Conservation (phyloP, 1,284 basidiomycete species). For the Apiotrichum brassicae region DNA sequence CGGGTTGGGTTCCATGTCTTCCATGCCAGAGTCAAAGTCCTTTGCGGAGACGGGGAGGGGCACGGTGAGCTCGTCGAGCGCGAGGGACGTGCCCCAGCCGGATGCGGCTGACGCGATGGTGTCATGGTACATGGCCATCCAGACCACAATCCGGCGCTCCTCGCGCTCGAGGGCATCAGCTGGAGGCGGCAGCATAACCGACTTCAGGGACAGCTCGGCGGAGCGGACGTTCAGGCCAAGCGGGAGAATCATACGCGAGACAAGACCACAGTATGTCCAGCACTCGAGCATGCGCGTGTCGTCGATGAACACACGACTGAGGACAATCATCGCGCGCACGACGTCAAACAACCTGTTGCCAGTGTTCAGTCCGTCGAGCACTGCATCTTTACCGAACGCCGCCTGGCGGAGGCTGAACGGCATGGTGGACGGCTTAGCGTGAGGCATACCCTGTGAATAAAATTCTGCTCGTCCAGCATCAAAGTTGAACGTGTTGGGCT, state of each 20-base stretch:
- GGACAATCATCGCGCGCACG: conserved; percentile 42
- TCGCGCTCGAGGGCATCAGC: conserved; percentile 44
- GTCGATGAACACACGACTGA: conserved; percentile 42
- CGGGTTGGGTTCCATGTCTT: conserved; percentile 37
- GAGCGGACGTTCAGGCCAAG: conserved; percentile 42
- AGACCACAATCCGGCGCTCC: conserved; percentile 39
- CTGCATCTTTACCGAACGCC: conserved; percentile 36
- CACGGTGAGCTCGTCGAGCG: conserved; percentile 42
- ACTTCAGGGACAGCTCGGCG: conserved; percentile 40
- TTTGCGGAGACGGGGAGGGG: conserved; percentile 34
- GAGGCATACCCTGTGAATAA: no score
- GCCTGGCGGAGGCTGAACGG: conserved; percentile 35
- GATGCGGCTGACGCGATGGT: conserved; percentile 38
- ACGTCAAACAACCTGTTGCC: conserved; percentile 43
- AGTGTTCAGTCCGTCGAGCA: conserved; percentile 39
- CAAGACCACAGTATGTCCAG: conserved; percentile 42
- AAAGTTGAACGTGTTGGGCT: not conserved
- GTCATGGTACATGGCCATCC: conserved; percentile 45
- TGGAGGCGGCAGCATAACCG: conserved; percentile 40
- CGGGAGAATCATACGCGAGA: conserved; percentile 42
- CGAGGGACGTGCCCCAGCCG: conserved; percentile 43
- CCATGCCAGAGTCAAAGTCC: conserved; percentile 31
- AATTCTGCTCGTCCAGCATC: not conserved
- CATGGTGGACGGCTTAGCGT: conserved; percentile 3
- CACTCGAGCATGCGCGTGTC: conserved; percentile 46